Base-by-base conservation (phyloP, 768 basidiomycete species). In the Termitomyces sp. region DNA sequence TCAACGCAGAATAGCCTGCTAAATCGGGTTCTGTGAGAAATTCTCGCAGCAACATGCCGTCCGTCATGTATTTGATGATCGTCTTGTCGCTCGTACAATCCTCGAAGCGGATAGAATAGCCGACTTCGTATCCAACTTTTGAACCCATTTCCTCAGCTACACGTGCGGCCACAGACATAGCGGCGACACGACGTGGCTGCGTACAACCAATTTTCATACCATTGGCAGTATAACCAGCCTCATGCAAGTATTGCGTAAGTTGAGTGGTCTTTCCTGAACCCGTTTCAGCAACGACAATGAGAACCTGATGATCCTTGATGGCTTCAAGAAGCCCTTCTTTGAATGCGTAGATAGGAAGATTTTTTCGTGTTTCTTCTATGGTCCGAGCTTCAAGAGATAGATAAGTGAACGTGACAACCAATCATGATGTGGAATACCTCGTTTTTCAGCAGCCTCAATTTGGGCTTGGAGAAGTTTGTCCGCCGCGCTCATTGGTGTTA, bases 11-110 rank as follows among this genome's bases (percentile, higher is more conserved):
- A 70, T 98, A 99, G 4, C 93, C 93, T 15, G 93, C 96, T 55
- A 99, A 74, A 75, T 95, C 93, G 0, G 97, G 97, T 72, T 99
- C 97, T 11, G 97, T 98, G 68, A 99, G 75, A 73, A 98, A 98
- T 73, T 98, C 95, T 67, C 97, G 84, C 47, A 98, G 76, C 30
- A 99, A 80, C 97, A 99, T 98, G 36, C 97, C 97, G 68, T 99
- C 97, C 46, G 97, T 99, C 97, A 99, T 97, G 75, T 99, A 99
- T 75, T 99, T 98, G 68, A 99, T 79, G 46, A 95, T 89, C 4
- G 97, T 99, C 78, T 97, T 98, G 79, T 98, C 95, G 77, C 93
- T 97, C 20, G 97, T 99, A 72, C 95, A 97, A 73, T 99, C 97
- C 74, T 99, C 97, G 75, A 99, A 99, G 34, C 97, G 93, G 66